Percentiles rank a stretch among this genome's conserved stretches.
Conservation (phyloP, 2,329 filamentous ascomycete genomes). For the Tolypocladium ophioglossoides region DNA sequence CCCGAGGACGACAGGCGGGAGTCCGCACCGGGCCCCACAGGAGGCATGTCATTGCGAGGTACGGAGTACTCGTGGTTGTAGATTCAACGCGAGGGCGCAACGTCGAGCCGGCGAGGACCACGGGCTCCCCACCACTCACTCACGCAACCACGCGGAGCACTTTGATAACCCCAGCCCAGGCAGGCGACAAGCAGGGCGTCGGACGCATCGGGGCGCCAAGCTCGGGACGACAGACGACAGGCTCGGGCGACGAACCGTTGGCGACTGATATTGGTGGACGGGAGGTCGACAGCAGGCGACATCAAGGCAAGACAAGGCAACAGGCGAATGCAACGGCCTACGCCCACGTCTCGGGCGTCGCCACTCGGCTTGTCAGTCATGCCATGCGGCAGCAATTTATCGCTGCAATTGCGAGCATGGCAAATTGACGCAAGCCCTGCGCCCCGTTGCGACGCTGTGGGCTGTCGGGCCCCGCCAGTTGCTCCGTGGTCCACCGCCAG, state of each 20-base stretch:
- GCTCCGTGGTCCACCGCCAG: slow-evolving; percentile 7
- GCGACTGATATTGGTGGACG: no score
- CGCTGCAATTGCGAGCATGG: neutral
- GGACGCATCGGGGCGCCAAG: neutral
- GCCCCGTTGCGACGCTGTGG: slow-evolving; percentile 1
- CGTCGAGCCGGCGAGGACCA: no score
- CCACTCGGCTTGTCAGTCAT: neutral
- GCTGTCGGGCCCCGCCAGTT: slow-evolving; percentile 1
- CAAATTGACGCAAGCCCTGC: slow-evolving; percentile 1
- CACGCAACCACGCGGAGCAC: neutral
- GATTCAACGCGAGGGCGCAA: neutral
- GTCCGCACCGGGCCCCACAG: neutral
- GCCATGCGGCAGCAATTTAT: slow-evolving; percentile 1
- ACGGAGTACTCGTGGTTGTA: no score
- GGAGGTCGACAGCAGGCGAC: no score
- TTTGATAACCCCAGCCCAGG: neutral
- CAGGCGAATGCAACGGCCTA: neutral
- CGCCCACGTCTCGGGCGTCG: neutral
- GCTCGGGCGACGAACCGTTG: neutral
- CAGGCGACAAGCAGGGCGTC: no score
- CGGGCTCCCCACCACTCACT: no score
- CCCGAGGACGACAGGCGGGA: neutral
- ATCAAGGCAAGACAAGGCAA: neutral
- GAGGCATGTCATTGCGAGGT: neutral
- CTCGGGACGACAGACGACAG: neutral